Evolutionary conservation across 192 early-diverging fungal genomes (phyloP).

Genomic region (Backusella luteola): DNA sequence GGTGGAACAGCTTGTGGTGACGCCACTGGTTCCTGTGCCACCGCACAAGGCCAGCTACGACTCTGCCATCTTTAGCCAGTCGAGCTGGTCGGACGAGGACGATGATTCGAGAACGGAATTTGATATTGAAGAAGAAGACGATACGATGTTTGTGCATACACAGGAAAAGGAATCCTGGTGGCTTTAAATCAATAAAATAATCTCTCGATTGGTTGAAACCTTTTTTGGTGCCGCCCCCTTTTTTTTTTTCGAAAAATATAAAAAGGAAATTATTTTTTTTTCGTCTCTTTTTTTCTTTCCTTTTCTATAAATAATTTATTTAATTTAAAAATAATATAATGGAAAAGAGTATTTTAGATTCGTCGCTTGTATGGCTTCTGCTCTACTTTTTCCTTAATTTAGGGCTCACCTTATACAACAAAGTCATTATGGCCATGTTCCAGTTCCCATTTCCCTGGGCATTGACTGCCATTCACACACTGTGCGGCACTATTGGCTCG

Average conservation of each 20-base stretch:
- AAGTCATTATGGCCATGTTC: conserved; percentile 74
- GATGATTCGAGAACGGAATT: conserved; percentile 5
- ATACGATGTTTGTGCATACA: conserved; percentile 30
- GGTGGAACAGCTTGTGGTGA: not conserved
- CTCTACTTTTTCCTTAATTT: conserved; percentile 77
- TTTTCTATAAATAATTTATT: not conserved
- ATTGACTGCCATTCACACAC: conserved; percentile 80
- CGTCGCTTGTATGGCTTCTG: conserved; percentile 51
- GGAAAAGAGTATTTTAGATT: conserved; percentile 9
- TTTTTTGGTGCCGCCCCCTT: not conserved
- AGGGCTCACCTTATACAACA: conserved; percentile 81
- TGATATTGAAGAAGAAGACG: conserved; percentile 24
- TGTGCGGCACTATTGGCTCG: conserved; percentile 70
- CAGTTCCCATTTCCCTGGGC: conserved; percentile 84
- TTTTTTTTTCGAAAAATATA: conserved; percentile 2
- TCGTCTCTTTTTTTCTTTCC: not conserved
- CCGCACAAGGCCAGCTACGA: conserved; percentile 25
- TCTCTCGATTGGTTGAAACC: not conserved
- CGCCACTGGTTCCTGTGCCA: conserved; percentile 15
- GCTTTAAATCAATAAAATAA: conserved; percentile 14
- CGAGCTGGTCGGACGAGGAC: conserved; percentile 23
- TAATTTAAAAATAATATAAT: not conserved
- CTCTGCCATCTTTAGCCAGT: conserved; percentile 23
- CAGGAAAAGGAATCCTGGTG: conserved; percentile 38
- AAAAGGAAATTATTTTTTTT: not conserved